Conservation (phyloP, 2,329 filamentous ascomycete genomes). For the Hypoxylon sp. region DNA sequence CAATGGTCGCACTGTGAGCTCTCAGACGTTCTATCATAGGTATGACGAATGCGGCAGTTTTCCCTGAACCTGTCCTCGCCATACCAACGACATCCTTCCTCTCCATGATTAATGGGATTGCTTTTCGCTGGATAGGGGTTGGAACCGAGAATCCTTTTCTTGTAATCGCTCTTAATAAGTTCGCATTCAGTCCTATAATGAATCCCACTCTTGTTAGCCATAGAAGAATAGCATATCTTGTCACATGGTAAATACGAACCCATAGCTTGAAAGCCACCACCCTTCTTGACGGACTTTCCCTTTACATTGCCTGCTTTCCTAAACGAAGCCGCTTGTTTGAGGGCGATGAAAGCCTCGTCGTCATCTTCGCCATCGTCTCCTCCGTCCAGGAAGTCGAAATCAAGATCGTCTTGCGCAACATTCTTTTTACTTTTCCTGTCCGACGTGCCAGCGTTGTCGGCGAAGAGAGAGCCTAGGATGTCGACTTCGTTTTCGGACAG, state of each 20-base stretch:
- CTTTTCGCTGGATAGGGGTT: constrained; percentile 97
- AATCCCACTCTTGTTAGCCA: constrained; percentile 24
- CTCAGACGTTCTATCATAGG: constrained; percentile 97
- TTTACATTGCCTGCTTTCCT: constrained; percentile 86
- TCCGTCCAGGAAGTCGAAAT: constrained; percentile 73
- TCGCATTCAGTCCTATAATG: constrained; percentile 77
- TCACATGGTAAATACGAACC: constrained; percentile 61
- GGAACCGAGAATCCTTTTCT: constrained; percentile 96
- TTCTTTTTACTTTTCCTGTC: constrained; percentile 58
- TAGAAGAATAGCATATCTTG: background rate
- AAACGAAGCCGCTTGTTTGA: constrained; percentile 88
- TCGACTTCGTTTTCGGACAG: constrained; percentile 92
- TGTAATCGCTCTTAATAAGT: constrained; percentile 89
- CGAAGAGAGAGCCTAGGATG: constrained; percentile 84
- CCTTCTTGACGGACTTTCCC: constrained; percentile 90
- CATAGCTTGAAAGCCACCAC: constrained; percentile 97
- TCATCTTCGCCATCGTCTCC: constrained; percentile 70
- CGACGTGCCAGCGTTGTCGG: constrained; percentile 68
- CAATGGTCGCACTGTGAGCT: constrained; percentile 87
- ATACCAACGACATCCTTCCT: constrained; percentile 98
- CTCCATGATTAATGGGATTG: constrained; percentile 91
- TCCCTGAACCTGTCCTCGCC: constrained; percentile 98
- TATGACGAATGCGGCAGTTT: constrained; percentile 97
- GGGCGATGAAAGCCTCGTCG: constrained; percentile 92
- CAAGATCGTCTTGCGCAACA: constrained; percentile 58